Evolutionary conservation across 75 land plant genomes (phyloP).

Genomic region (Sequoia sempervirens): DNA sequence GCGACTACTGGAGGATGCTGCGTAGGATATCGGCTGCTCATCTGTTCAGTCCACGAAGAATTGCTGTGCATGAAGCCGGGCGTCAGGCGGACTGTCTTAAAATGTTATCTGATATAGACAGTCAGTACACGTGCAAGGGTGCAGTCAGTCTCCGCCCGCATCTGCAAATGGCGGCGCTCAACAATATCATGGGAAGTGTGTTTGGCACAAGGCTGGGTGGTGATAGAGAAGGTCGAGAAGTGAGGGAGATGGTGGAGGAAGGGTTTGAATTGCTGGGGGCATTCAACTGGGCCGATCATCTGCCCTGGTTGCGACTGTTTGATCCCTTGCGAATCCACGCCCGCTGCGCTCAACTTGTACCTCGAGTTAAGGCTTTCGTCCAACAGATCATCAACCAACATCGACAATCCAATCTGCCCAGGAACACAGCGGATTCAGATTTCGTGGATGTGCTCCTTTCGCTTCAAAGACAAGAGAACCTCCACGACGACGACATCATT

Average conservation of each 20-base stretch:
- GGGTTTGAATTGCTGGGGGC: conserved; percentile 42
- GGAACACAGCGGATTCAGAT: too few relatives aligned
- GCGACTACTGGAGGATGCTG: conserved; percentile 26
- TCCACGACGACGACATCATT: too few relatives aligned
- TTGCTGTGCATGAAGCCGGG: conserved; percentile 46
- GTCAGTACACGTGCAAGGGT: conserved; percentile 13
- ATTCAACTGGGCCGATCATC: too few relatives aligned
- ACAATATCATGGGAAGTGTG: conserved; percentile 63
- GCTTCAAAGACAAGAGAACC: too few relatives aligned
- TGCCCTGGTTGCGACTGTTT: conserved; percentile 33
- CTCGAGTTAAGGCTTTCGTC: conserved; percentile 42
- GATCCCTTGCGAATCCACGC: conserved; percentile 39
- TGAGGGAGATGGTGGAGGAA: conserved; percentile 56
- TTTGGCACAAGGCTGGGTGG: conserved; percentile 37
- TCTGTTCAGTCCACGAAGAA: conserved; percentile 50
- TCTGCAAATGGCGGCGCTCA: conserved; percentile 60
- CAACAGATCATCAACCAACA: conserved; percentile 50
- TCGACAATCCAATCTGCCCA: neutral
- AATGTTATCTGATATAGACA: conserved; percentile 33
- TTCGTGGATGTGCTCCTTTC: too few relatives aligned
- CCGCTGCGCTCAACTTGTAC: conserved; percentile 57
- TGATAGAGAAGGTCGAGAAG: conserved; percentile 18
- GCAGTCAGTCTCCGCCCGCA: conserved; percentile 19
- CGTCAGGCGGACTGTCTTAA: conserved; percentile 33
- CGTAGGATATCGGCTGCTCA: conserved; percentile 63